These are phyloP conservation scores for Parastagonospora avenae DNA, from an alignment of 2,329 filamentous ascomycete species.

Conservation along the genomic window DNA sequence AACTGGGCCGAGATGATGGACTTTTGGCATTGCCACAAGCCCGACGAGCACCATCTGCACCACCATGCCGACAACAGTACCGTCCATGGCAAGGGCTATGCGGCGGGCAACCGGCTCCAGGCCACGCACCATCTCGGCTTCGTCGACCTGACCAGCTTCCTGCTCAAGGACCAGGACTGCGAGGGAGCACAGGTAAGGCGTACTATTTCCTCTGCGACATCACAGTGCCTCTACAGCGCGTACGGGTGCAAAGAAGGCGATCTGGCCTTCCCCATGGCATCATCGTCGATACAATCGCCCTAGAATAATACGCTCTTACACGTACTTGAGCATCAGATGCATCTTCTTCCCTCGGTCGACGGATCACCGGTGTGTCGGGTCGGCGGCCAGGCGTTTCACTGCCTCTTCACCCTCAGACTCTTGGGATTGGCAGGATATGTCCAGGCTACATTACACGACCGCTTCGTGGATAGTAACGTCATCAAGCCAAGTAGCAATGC, in stretches of 20 bases:
- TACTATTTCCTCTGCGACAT: background rate
- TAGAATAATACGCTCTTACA: conserved; percentile 50
- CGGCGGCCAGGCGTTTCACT: conserved; percentile 42
- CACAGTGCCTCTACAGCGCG: background rate
- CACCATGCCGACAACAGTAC: conserved; percentile 47
- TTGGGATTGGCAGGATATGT: conserved; percentile 43
- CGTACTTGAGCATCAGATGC: conserved; percentile 21
- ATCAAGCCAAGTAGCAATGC: conserved; percentile 1
- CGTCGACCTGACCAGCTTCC: conserved; percentile 78
- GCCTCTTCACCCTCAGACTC: conserved; percentile 32
- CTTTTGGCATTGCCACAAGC: conserved; percentile 99
- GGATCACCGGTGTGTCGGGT: conserved; percentile 32
- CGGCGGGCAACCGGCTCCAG: conserved; percentile 75
- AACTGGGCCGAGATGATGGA: conserved; percentile 99
- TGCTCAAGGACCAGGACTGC: conserved; percentile 73
- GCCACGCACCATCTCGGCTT: conserved; percentile 72
- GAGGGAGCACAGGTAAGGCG: conserved; percentile 50
- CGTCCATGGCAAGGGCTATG: conserved; percentile 67
- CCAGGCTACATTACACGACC: conserved; percentile 33
- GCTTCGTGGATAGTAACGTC: background rate
- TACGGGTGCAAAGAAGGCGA: conserved; percentile 63
- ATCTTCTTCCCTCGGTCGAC: conserved; percentile 39
- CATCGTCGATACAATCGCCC: conserved; percentile 65
- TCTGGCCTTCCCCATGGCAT: conserved; percentile 53
- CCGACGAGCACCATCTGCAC: conserved; percentile 65